A percentile compares a stretch with the other conserved stretches of the same genome.
Conservation (phyloP, 306 rosid species). For the Crataegus laevigata region DNA sequence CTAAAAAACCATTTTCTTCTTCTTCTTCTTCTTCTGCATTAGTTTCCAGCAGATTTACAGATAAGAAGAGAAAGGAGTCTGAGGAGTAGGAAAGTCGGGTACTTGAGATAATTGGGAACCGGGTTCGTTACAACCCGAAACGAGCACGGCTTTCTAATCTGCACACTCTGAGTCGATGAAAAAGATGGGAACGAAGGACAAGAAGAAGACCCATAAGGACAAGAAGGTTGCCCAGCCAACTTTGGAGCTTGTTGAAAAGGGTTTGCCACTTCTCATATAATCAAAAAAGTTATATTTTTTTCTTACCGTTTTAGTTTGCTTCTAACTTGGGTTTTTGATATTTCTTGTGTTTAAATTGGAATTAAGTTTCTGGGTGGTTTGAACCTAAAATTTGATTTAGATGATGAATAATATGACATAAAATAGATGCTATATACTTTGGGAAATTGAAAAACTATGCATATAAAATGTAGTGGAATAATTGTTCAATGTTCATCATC, state of each 20-base stretch:
- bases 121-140: background rate
- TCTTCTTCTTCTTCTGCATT: background rate
- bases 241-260: constrained; percentile 3
- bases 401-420: background rate
- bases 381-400: background rate
- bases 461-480: background rate
- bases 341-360: background rate
- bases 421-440: background rate
- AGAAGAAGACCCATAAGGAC: background rate
- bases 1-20: background rate
- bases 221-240: background rate
- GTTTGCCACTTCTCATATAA: background rate
- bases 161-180: background rate
- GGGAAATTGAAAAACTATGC: background rate
- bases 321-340: background rate
- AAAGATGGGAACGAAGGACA: constrained; percentile 2
- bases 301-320: background rate
- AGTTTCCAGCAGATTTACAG: background rate
- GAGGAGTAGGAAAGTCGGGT: background rate
- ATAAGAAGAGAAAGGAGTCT: background rate
- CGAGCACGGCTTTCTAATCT: background rate
- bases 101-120: background rate
- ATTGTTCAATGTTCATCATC: background rate
- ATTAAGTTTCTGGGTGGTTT: background rate
- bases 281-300: too few relatives aligned